Conservation (phyloP, 108 stramenopile species). For the Skeletonema menzelii region DNA sequence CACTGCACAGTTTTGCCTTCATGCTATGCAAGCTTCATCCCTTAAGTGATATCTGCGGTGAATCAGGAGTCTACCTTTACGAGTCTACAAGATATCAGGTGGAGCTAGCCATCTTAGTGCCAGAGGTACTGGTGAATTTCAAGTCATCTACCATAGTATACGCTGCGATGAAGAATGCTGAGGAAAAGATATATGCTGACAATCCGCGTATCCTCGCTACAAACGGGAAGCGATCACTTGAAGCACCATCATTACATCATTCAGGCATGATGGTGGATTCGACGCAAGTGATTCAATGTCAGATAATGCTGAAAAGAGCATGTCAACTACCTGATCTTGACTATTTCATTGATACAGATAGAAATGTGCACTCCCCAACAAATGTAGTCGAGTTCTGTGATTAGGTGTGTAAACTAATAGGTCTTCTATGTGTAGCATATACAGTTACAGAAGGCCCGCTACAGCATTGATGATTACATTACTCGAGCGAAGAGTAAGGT, state of each 20-base stretch:
- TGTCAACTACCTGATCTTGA: slow-evolving; percentile 1
- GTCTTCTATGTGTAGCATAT: no score
- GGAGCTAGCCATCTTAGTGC: slow-evolving; percentile 16
- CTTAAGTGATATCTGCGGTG: background rate
- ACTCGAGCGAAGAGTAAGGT: no score
- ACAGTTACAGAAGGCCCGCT: no score
- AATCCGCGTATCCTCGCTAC: background rate
- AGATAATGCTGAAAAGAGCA: background rate
- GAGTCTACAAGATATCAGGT: slow-evolving; percentile 20
- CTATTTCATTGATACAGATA: background rate
- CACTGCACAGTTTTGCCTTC: slow-evolving; percentile 16
- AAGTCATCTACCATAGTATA: slow-evolving; percentile 9
- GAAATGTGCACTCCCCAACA: background rate
- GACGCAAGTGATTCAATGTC: background rate
- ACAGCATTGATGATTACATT: no score
- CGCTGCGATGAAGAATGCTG: slow-evolving; percentile 17
- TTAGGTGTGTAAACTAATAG: background rate
- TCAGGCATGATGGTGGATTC: background rate
- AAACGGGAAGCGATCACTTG: background rate
- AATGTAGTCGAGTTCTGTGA: background rate
- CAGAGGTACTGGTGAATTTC: slow-evolving; percentile 2
- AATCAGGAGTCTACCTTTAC: slow-evolving; percentile 7
- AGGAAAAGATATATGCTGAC: background rate
- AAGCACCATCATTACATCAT: background rate
- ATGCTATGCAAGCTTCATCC: slow-evolving; percentile 9